A percentile compares a stretch with the other conserved stretches of the same genome.
These are phyloP conservation scores for Cutaneotrichosporon arboriforme DNA, from an alignment of 1,284 basidiomycete species.

Conservation along the genomic window DNA sequence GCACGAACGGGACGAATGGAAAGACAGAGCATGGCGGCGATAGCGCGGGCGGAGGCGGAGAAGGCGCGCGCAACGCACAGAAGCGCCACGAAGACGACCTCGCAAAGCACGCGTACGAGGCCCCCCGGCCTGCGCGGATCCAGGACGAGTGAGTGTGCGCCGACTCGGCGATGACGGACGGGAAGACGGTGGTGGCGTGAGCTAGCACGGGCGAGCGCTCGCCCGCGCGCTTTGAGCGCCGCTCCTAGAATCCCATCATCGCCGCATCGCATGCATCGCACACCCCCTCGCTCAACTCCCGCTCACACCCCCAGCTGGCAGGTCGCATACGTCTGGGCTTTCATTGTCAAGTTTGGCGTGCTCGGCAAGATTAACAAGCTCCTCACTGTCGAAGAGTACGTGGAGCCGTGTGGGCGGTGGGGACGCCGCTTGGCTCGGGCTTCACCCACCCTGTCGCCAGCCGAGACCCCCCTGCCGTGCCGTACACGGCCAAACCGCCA, in stretches of 20 bases:
- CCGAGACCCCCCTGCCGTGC: not conserved
- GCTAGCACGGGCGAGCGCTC: no score
- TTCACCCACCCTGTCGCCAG: no score
- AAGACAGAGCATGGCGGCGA: not conserved
- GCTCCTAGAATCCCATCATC: no score
- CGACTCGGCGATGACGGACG: no score
- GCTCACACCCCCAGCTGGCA: constrained; percentile 35
- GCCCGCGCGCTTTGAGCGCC: no score
- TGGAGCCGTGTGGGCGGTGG: constrained; percentile 3
- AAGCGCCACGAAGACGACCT: constrained; percentile 27
- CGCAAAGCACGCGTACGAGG: constrained; percentile 23
- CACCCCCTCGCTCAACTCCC: not conserved
- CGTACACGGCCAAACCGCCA: constrained; percentile 11
- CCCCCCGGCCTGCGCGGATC: constrained; percentile 18
- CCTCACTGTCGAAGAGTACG: constrained; percentile 40
- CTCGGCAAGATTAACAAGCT: constrained; percentile 27
- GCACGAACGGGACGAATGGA: not conserved
- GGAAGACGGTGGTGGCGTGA: not conserved
- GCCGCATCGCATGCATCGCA: not conserved
- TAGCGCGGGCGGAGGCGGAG: not conserved
- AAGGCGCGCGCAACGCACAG: not conserved
- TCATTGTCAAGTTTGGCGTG: constrained; percentile 42
- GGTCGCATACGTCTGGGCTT: constrained; percentile 44
- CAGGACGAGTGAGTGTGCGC: constrained; percentile 39
- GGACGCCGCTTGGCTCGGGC: no score